phyloP scores from a whole-genome alignment of 441 rosid species.

The Hura crepitans region DNA sequence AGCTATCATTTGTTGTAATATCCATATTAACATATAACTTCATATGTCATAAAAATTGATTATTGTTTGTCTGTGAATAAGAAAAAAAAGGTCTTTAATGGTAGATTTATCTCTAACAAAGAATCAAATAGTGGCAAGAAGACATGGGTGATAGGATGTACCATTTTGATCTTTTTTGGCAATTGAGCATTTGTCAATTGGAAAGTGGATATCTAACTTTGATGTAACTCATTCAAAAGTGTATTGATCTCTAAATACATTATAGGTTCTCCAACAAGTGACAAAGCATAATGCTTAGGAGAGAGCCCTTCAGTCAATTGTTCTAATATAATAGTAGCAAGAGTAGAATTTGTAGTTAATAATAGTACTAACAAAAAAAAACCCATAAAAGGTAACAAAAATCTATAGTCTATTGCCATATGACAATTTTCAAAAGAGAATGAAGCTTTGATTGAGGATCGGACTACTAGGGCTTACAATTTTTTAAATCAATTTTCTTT shows the following conservation, averaged over 20 bases:
- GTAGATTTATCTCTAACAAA: constrained; percentile 11
- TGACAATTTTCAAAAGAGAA: neutral
- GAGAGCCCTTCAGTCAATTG: constrained; percentile 72
- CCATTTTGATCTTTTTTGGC: constrained; percentile 70
- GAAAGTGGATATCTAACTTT: constrained; percentile 76
- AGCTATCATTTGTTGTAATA: constrained; percentile 90
- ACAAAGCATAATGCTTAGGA: constrained; percentile 90
- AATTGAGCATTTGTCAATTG: constrained; percentile 96
- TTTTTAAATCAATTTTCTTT: too few relatives aligned
- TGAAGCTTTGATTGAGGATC: too few relatives aligned
- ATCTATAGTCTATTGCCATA: neutral
- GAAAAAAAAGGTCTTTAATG: neutral
- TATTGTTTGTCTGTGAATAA: constrained; percentile 16
- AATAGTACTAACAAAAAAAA: neutral
- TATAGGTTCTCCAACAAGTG: constrained; percentile 96
- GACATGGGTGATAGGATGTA: constrained; percentile 88
- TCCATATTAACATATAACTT: constrained; percentile 96
- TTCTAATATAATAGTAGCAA: constrained; percentile 72
- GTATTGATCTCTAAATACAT: constrained; percentile 90
- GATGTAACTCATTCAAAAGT: constrained; percentile 84
- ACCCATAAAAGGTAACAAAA: neutral
- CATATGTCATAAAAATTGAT: constrained; percentile 27
- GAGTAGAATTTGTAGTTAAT: constrained; percentile 21
- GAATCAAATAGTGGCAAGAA: constrained; percentile 20
- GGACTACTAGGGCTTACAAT: too few relatives aligned